Conservation (phyloP, 129 eudicot genomes). For the Logfia minima region DNA sequence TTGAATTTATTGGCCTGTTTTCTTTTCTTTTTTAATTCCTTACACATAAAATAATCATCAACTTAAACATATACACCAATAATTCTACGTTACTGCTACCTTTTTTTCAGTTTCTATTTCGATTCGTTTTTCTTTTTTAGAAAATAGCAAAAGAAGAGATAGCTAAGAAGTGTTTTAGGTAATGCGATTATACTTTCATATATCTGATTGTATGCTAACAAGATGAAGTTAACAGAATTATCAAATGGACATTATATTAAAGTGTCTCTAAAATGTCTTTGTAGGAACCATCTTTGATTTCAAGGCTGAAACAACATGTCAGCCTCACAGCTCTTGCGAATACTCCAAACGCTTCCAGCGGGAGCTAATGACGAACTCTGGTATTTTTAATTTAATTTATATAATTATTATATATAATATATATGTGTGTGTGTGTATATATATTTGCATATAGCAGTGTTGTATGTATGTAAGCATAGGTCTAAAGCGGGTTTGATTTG, state of each 20-base stretch:
- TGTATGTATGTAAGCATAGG: slow-evolving; percentile 6
- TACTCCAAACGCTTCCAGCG: slow-evolving; percentile 50
- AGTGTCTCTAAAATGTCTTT: not conserved
- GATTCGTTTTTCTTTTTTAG: no score
- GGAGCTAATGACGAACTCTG: slow-evolving; percentile 38
- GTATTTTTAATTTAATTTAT: slow-evolving; percentile 27
- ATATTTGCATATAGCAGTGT: not conserved
- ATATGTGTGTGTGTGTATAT: no score
- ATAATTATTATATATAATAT: not conserved
- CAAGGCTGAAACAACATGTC: slow-evolving; percentile 40
- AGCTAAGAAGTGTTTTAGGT: no score
- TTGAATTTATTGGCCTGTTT: slow-evolving; percentile 4
- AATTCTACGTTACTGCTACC: no score
- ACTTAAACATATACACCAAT: no score
- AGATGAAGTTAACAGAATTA: not conserved
- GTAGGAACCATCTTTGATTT: not conserved
- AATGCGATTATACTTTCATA: no score
- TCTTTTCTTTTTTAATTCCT: not conserved
- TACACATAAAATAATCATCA: no score
- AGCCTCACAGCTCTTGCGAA: slow-evolving; percentile 59
- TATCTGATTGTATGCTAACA: no score
- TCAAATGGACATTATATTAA: not conserved
- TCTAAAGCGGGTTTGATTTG: slow-evolving; percentile 29
- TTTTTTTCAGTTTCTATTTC: no score
- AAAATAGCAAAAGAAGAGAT: no score